Evolutionary conservation across 257 asterid species (phyloP).

Genomic region (Plantago ovata): DNA sequence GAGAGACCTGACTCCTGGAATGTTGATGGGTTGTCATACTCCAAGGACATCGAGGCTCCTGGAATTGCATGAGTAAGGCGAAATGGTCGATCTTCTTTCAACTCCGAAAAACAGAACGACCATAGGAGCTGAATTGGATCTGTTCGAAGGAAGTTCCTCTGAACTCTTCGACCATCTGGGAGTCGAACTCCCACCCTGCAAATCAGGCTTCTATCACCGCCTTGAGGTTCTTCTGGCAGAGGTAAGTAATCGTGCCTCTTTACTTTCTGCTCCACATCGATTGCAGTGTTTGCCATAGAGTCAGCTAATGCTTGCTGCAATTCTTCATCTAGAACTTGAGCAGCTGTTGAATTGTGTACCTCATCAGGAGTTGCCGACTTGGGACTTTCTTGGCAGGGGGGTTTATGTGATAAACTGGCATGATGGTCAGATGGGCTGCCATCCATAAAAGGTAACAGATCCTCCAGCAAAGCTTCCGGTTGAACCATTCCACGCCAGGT

Average conservation of each 20-base stretch:
- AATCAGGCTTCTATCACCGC: slow-evolving; percentile 60
- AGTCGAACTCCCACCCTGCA: slow-evolving; percentile 93
- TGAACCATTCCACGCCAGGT: slow-evolving; percentile 95
- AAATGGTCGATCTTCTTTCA: slow-evolving; percentile 53
- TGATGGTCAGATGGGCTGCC: slow-evolving; percentile 81
- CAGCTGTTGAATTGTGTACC: too few species aligned
- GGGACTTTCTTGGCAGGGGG: slow-evolving; percentile 77
- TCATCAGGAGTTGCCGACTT: slow-evolving; percentile 41
- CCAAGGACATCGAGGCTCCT: slow-evolving; percentile 54
- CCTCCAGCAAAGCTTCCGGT: slow-evolving; percentile 90
- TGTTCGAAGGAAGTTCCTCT: slow-evolving; percentile 72
- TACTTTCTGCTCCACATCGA: slow-evolving; percentile 35
- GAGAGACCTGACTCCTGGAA: slow-evolving; percentile 76
- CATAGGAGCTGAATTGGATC: slow-evolving; percentile 87
- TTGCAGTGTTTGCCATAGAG: slow-evolving; percentile 66
- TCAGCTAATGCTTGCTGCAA: slow-evolving; percentile 72
- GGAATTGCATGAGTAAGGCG: slow-evolving; percentile 82
- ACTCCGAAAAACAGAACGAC: slow-evolving; percentile 77
- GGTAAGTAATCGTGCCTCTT: slow-evolving; percentile 64
- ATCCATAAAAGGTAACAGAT: slow-evolving; percentile 85
- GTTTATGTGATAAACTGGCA: slow-evolving; percentile 65
- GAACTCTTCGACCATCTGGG: slow-evolving; percentile 94
- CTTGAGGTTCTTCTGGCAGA: slow-evolving; percentile 84
- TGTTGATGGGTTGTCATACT: slow-evolving; percentile 36
- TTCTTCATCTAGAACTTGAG: slow-evolving; percentile 55